Evolutionary conservation across 2,329 filamentous ascomycete species (phyloP), one percentile per base, ranked within the genome.

Genomic region (Botrytis galanthina): DNA sequence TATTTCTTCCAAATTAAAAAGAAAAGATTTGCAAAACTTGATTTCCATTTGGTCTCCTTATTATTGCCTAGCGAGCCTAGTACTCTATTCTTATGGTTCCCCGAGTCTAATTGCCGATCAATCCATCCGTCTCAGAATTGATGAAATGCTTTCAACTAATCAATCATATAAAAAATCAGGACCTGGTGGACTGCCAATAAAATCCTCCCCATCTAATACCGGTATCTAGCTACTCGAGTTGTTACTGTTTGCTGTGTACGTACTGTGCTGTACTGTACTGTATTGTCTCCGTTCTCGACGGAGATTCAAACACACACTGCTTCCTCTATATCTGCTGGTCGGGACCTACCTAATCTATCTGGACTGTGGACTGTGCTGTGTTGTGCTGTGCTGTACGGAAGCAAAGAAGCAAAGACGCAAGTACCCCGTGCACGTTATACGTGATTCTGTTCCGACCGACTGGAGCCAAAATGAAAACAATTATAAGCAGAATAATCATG

Each of bases 51-150:
- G 46, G 46, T 48, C 37, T 51, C 44, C 32, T n/a, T 18, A 10
- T 39, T 37, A 18, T 20, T 18, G n/a, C n/a, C n/a, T n/a, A n/a
- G n/a, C n/a, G n/a, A n/a, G n/a, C n/a, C n/a, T n/a, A n/a, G n/a
- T n/a, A 51, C 22, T n/a, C 14, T 14, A 51, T 51, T 51, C 48
- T 39, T 37, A 18, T 70, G 59, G 20, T 8, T 39, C 35, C n/a
- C 68, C 68, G 54, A 70, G 54, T 62, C 68, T 62, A 62, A 61
- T 61, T 62, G 54, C 26, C 57, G 39, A 70, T 62, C 68, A 46
- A 48, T 37, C 35, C n/a, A 61, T 37, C 32, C 32, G 12, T 54
- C 26, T 29, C 20, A n/a, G 35, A 51, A n/a, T n/a, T 51, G 26
- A 51, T 26, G 22, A 35, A n/a, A 61, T 32, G 3, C 54, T 14